Evolutionary conservation across 2,329 filamentous ascomycete species (phyloP).

Genomic region (Hypoxylon sp.): DNA sequence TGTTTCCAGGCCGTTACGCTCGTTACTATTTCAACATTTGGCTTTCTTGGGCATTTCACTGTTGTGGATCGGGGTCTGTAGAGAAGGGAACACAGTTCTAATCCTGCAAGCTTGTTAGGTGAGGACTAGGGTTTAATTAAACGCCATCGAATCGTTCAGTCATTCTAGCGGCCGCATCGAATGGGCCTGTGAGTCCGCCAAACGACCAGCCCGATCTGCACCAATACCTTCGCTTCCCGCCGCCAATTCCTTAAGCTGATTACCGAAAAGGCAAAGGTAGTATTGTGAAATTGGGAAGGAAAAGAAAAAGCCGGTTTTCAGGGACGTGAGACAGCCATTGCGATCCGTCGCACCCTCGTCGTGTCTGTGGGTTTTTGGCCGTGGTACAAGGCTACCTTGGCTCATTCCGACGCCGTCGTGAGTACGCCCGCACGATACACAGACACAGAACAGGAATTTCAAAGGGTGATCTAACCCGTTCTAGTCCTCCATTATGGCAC

Average conservation of each 20-base stretch:
- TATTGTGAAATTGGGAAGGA: constrained; percentile 31
- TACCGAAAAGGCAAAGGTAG: constrained; percentile 45
- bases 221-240: constrained; percentile 43
- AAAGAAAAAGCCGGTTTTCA: constrained; percentile 43
- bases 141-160: constrained; percentile 44
- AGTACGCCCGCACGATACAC: constrained; percentile 45
- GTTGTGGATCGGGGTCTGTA: constrained; percentile 38
- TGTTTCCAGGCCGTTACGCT: constrained; percentile 46
- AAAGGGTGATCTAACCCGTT: constrained; percentile 41
- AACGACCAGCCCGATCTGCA: constrained; percentile 48
- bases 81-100: constrained; percentile 24
- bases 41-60: constrained; percentile 35
- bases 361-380: constrained; percentile 45
- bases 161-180: constrained; percentile 46
- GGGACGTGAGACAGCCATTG: constrained; percentile 47
- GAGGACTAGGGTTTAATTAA: constrained; percentile 43
- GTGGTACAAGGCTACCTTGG: constrained; percentile 49
- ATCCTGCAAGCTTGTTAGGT: constrained; percentile 29
- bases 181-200: constrained; percentile 46
- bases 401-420: constrained; percentile 50
- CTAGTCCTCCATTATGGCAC: constrained; percentile 66
- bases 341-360: constrained; percentile 47
- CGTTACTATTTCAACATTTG: constrained; percentile 45
- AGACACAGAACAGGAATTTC: constrained; percentile 45
- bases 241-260: constrained; percentile 40